phyloP scores from a whole-genome alignment of 225 moss, liverwort and hornwort genomes.

The Asterella californica region DNA sequence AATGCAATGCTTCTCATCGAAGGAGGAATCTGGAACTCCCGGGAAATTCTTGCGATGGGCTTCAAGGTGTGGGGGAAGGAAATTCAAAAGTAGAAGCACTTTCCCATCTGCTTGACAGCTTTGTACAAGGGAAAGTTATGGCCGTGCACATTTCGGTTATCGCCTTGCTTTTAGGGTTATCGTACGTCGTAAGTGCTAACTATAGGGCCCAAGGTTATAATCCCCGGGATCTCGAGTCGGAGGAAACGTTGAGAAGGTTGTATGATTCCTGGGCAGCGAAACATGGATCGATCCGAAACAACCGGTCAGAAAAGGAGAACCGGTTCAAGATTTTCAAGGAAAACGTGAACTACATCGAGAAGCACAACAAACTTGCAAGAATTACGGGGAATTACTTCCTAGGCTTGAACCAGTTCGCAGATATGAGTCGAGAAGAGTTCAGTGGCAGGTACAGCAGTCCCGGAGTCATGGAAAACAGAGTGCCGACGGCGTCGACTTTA shows the following conservation, averaged over 20 bases:
- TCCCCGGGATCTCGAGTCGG: neutral
- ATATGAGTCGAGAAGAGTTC: slow-evolving; percentile 2
- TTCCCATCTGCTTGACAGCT: no score
- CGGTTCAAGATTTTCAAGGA: slow-evolving; percentile 1
- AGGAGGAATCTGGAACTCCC: no score
- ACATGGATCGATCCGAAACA: neutral
- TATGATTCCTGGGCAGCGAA: neutral
- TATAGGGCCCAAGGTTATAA: neutral
- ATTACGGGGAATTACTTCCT: neutral
- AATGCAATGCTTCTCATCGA: no score
- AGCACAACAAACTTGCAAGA: slow-evolving; percentile 4
- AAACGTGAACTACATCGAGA: slow-evolving; percentile 4
- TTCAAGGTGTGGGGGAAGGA: no score
- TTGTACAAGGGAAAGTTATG: slow-evolving; percentile 3
- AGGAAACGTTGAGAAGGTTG: neutral
- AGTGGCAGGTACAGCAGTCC: neutral
- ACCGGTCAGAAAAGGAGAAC: neutral
- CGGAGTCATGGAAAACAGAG: neutral
- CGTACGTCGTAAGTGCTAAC: neutral
- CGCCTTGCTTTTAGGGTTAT: neutral
- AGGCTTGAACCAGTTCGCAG: slow-evolving; percentile 5
- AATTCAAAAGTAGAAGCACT: no score
- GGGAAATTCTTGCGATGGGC: no score
- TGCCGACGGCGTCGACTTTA: neutral
- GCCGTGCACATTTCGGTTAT: neutral